Evolutionary conservation across 805 yeast genomes (phyloP).

Genomic region (Metschnikowia baotianmanensis): DNA sequence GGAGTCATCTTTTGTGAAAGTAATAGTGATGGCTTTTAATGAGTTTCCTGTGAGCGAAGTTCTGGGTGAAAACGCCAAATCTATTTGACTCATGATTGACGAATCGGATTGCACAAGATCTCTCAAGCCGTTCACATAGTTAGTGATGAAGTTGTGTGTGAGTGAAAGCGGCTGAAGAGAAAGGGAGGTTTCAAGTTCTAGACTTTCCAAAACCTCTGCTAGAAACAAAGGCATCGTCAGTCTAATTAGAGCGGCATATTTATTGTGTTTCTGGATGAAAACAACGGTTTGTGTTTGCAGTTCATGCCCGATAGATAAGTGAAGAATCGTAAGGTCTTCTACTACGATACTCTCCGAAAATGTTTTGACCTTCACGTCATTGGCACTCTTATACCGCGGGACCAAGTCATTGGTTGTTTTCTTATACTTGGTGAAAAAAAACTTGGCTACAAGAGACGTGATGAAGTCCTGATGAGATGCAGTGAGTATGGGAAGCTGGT

Average conservation of each 20-base stretch:
- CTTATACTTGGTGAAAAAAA: conserved; percentile 12
- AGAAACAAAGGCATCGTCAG: conserved; percentile 10
- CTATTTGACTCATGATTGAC: conserved; percentile 10
- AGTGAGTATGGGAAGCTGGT: conserved; percentile 8
- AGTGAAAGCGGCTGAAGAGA: conserved; percentile 6
- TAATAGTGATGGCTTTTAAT: conserved; percentile 9
- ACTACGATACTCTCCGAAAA: neutral
- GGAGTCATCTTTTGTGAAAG: conserved; percentile 11
- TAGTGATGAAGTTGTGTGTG: conserved; percentile 2
- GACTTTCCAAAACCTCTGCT: conserved; percentile 13
- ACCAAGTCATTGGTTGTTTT: conserved; percentile 11
- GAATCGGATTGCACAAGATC: neutral
- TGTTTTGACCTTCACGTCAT: conserved; percentile 10
- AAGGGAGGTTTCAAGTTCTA: conserved; percentile 10
- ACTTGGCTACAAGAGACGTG: conserved; percentile 11
- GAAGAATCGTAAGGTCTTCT: conserved; percentile 1
- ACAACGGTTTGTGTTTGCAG: conserved; percentile 8
- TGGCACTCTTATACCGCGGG: conserved; percentile 9
- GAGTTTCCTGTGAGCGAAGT: conserved; percentile 10
- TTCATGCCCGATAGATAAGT: conserved; percentile 7
- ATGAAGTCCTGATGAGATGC: conserved; percentile 5
- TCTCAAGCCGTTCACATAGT: conserved; percentile 3
- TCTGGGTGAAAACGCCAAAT: conserved; percentile 10
- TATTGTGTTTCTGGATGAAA: conserved; percentile 5
- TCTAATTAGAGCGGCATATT: conserved; percentile 4